phyloP scores from a whole-genome alignment of 495 filamentous ascomycete genomes.

The Penicillium ucsense region DNA sequence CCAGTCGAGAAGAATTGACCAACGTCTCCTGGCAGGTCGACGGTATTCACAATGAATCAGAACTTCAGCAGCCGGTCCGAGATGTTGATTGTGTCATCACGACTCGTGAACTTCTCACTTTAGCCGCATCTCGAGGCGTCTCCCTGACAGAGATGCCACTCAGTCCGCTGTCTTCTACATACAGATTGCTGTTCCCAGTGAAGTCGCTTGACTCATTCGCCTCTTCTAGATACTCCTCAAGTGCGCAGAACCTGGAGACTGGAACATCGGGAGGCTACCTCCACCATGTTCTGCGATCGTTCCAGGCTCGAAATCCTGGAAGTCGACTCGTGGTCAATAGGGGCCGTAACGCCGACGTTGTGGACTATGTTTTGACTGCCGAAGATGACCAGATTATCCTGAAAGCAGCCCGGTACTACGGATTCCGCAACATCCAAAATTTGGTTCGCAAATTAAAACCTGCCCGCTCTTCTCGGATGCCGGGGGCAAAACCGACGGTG shows the following conservation, averaged over 20 bases:
- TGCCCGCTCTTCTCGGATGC: conserved; percentile 60
- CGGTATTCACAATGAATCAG: conserved; percentile 10
- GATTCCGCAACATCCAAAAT: conserved; percentile 97
- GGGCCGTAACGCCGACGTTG: conserved; percentile 83
- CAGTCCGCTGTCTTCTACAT: conserved; percentile 30
- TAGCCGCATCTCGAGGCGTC: conserved; percentile 69
- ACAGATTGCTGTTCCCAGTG: conserved; percentile 54
- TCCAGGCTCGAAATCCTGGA: conserved; percentile 57
- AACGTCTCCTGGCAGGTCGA: conserved; percentile 55
- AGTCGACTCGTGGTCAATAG: conserved; percentile 57
- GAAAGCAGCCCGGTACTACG: conserved; percentile 84
- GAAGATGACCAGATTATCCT: conserved; percentile 50
- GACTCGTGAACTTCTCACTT: conserved; percentile 78
- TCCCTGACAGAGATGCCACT: conserved; percentile 60
- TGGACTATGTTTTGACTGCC: conserved; percentile 62
- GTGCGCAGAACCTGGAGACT: conserved; percentile 26
- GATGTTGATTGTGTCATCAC: conserved; percentile 99
- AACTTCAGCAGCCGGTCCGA: conserved; percentile 46
- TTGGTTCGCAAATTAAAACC: conserved; percentile 85
- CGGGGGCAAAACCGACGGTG: conserved; percentile 50
- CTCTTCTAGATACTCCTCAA: conserved; percentile 32
- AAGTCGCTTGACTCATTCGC: conserved; percentile 57
- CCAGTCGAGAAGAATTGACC: conserved; percentile 85
- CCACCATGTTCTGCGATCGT: conserved; percentile 64
- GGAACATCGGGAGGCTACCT: conserved; percentile 89